These are phyloP conservation scores for Yarrowia deformans DNA, from an alignment of 805 yeast genomes.

Conservation along the genomic window DNA sequence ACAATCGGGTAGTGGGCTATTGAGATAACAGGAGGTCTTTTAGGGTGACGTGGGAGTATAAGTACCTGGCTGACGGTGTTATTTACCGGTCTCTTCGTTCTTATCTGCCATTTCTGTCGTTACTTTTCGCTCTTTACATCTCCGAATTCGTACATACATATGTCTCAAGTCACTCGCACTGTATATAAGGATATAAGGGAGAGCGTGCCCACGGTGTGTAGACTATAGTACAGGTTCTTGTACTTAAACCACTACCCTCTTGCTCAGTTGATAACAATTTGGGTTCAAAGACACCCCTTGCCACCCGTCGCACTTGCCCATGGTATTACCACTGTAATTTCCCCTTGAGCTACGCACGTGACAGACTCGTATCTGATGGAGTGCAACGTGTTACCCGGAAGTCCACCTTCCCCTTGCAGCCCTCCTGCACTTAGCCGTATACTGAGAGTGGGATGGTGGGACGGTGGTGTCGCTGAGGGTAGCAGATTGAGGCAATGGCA, in stretches of 20 bases:
- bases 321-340: neutral
- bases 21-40: neutral
- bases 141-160: no score
- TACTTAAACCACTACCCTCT: neutral
- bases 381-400: neutral
- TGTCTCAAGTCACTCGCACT: neutral
- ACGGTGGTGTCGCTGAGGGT: no score
- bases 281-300: conserved; percentile 2
- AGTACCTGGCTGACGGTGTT: no score
- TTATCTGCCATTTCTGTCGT: no score
- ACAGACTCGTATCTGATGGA: neutral
- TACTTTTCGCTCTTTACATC: no score
- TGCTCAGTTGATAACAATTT: conserved; percentile 5
- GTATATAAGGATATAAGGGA: no score
- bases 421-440: conserved; percentile 16
- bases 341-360: conserved; percentile 9
- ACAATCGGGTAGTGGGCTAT: neutral
- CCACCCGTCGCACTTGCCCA: neutral
- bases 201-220: neutral
- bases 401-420: conserved; percentile 4
- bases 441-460: no score
- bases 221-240: no score
- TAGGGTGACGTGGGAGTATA: neutral
- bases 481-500: no score
- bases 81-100: no score